A percentile compares a stretch with the other conserved stretches of the same genome.
Evolutionary conservation across 768 basidiomycete species (phyloP).

Genomic region (Lactifluus rugatus): DNA sequence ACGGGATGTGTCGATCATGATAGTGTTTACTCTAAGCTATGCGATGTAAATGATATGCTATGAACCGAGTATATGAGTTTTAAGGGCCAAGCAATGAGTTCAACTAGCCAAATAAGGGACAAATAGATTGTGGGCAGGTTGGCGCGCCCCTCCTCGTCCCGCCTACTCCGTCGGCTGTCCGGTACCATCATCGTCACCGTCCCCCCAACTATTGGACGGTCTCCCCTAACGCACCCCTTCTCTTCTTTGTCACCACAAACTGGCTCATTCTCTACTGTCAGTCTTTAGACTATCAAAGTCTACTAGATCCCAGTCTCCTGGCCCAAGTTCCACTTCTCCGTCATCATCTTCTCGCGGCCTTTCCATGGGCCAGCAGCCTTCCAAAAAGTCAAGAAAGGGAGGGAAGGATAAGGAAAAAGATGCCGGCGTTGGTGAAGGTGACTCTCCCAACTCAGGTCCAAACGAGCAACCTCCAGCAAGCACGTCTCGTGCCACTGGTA

Average conservation of each 20-base stretch:
- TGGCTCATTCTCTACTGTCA: conserved; percentile 77
- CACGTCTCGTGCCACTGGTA: conserved; percentile 36
- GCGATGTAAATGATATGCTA: background rate
- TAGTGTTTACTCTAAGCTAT: conserved; percentile 21
- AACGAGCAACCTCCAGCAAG: conserved; percentile 32
- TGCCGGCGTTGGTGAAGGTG: conserved; percentile 30
- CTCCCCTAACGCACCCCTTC: background rate
- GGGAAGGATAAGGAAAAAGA: conserved; percentile 63
- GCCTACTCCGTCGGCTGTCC: background rate
- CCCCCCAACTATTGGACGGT: conserved; percentile 5
- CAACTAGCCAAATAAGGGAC: conserved; percentile 16
- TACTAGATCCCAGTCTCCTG: conserved; percentile 62
- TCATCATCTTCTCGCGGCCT: conserved; percentile 30
- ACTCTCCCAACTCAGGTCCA: conserved; percentile 34
- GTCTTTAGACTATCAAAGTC: conserved; percentile 65
- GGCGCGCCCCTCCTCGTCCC: background rate
- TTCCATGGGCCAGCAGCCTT: conserved; percentile 76
- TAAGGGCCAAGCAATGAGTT: background rate
- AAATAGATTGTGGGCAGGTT: conserved; percentile 11
- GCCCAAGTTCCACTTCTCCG: conserved; percentile 38
- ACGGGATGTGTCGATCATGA: conserved; percentile 24
- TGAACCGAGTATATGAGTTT: background rate
- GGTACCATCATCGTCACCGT: conserved; percentile 2
- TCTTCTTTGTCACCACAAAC: conserved; percentile 33
- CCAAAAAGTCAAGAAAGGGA: conserved; percentile 68